phyloP scores from a whole-genome alignment of 2,329 filamentous ascomycete species.

The Talaromyces sp. region DNA sequence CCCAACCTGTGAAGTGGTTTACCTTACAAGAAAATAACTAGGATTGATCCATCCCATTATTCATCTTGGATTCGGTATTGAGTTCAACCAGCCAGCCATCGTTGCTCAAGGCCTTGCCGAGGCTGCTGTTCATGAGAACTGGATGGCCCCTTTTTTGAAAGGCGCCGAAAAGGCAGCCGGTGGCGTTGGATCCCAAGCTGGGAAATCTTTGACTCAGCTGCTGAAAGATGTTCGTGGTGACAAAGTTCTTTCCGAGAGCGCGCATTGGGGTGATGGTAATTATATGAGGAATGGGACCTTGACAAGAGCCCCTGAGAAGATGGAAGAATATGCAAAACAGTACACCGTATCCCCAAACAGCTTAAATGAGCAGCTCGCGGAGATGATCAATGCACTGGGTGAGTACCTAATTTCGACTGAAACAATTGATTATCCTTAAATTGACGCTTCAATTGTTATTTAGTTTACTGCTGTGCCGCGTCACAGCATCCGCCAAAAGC shows the following conservation, averaged over 20 bases:
- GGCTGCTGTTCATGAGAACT: slow-evolving; percentile 61
- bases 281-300: slow-evolving; percentile 68
- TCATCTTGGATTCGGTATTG: slow-evolving; percentile 77
- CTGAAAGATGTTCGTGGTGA: slow-evolving; percentile 56
- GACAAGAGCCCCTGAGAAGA: slow-evolving; percentile 56
- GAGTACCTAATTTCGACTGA: slow-evolving; percentile 14
- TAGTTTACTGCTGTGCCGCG: slow-evolving; percentile 54
- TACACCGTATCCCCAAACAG: slow-evolving; percentile 55
- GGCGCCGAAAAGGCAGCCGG: slow-evolving; percentile 30
- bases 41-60: slow-evolving; percentile 76
- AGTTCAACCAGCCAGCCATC: slow-evolving; percentile 76
- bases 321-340: slow-evolving; percentile 56
- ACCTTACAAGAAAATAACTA: slow-evolving; percentile 17
- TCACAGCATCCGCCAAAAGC: slow-evolving; percentile 60
- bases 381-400: slow-evolving; percentile 66
- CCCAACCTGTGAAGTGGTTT: not conserved
- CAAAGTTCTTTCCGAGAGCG: slow-evolving; percentile 52
- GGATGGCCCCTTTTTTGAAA: slow-evolving; percentile 51
- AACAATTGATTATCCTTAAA: not conserved
- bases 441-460: too few relatives aligned
- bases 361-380: slow-evolving; percentile 52
- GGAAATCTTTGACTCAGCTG: slow-evolving; percentile 52
- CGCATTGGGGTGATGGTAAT: slow-evolving; percentile 51
- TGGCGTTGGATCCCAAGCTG: slow-evolving; percentile 22
- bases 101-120: slow-evolving; percentile 77